A percentile compares a stretch with the other conserved stretches of the same genome.
These are phyloP conservation scores for Globisporangium abappressorium DNA, from an alignment of 352 stramenopile genomes.

Conservation along the genomic window DNA sequence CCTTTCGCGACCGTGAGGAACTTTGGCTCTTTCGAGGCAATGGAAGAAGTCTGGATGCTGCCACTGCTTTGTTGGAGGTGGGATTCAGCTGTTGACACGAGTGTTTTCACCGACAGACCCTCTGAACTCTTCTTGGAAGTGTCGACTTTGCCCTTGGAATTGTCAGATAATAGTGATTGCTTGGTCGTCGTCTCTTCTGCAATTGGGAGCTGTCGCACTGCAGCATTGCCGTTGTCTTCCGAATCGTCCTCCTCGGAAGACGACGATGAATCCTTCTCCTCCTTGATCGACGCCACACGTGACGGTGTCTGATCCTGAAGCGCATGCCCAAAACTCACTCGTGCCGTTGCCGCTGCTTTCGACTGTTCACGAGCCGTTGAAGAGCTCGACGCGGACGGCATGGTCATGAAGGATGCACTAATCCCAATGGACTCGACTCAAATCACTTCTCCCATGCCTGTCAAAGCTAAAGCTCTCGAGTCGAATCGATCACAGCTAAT, in stretches of 20 bases:
- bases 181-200: background rate
- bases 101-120: conserved; percentile 1
- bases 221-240: background rate
- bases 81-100: background rate
- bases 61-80: background rate
- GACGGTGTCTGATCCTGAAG: background rate
- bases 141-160: background rate
- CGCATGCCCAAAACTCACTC: background rate
- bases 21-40: conserved; percentile 13
- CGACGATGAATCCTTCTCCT: conserved; percentile 5
- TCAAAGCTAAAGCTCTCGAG: background rate
- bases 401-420: background rate
- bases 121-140: background rate
- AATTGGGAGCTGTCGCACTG: background rate
- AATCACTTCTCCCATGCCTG: background rate
- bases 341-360: background rate
- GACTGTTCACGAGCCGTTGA: background rate
- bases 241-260: conserved; percentile 2
- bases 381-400: background rate
- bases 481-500: background rate
- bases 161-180: background rate
- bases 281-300: conserved; percentile 9
- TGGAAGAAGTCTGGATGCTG: background rate
- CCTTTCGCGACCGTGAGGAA: conserved; percentile 10
- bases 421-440: background rate